A percentile compares a stretch with the other conserved stretches of the same genome.
Evolutionary conservation across 495 filamentous ascomycete genomes (phyloP).

Genomic region (Margaritispora aquatica): DNA sequence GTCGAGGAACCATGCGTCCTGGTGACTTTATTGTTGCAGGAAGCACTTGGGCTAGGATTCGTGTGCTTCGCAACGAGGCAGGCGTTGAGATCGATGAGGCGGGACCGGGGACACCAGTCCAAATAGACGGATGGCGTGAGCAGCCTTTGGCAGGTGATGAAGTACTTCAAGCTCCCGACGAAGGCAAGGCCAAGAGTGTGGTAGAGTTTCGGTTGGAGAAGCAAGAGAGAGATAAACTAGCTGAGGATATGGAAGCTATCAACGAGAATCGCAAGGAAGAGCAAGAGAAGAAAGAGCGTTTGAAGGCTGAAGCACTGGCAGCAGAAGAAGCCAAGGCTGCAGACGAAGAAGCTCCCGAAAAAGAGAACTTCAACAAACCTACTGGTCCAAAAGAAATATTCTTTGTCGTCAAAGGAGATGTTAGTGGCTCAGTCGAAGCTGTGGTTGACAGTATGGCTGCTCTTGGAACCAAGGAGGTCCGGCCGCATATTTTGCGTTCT

Average conservation of each 20-base stretch:
- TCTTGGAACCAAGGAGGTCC: conserved; percentile 79
- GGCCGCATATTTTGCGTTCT: conserved; percentile 66
- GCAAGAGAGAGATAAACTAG: conserved; percentile 49
- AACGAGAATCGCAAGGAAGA: conserved; percentile 61
- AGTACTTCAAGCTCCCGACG: conserved; percentile 72
- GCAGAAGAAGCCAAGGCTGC: conserved; percentile 26
- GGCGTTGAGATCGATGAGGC: conserved; percentile 65
- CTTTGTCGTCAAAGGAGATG: conserved; percentile 89
- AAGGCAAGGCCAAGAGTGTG: conserved; percentile 76
- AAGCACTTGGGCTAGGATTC: conserved; percentile 74
- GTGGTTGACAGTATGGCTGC: conserved; percentile 65
- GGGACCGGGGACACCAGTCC: conserved; percentile 83
- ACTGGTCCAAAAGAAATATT: conserved; percentile 58
- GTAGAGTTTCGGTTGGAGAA: conserved; percentile 66
- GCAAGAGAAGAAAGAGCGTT: conserved; percentile 51
- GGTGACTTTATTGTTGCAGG: conserved; percentile 89
- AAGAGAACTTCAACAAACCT: conserved; percentile 26
- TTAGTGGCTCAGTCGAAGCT: conserved; percentile 88
- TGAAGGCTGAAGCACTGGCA: conserved; percentile 33
- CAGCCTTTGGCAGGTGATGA: conserved; percentile 85
- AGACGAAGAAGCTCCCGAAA: conserved; percentile 6
- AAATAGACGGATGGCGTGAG: conserved; percentile 91
- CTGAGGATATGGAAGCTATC: conserved; percentile 68
- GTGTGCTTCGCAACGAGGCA: conserved; percentile 78
- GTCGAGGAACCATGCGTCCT: conserved; percentile 72